A percentile compares a stretch with the other conserved stretches of the same genome.
These are phyloP conservation scores for Scytalidium sp. DNA, from an alignment of 2,329 filamentous ascomycete species.

Conservation along the genomic window DNA sequence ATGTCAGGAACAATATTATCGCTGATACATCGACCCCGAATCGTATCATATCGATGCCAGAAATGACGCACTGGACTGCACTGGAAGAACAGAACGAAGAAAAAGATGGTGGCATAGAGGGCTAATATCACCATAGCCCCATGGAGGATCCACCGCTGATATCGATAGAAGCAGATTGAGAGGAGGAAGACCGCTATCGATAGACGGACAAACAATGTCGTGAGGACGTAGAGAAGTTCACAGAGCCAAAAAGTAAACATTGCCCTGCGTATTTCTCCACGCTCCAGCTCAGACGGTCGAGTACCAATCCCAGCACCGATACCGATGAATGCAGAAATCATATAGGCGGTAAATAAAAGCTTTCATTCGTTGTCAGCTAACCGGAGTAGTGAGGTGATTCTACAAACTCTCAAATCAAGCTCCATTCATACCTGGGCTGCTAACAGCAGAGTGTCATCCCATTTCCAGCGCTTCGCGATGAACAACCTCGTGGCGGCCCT, in stretches of 20 bases:
- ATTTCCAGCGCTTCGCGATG: slow-evolving; percentile 18
- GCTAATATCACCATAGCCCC: slow-evolving; percentile 42
- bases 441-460: slow-evolving; percentile 20
- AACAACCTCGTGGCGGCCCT: slow-evolving; percentile 19
- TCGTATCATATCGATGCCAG: slow-evolving; percentile 35
- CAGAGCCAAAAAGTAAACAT: slow-evolving; percentile 47
- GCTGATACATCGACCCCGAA: slow-evolving; percentile 32
- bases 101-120: slow-evolving; percentile 43
- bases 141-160: slow-evolving; percentile 44
- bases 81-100: slow-evolving; percentile 49
- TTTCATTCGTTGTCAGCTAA: slow-evolving; percentile 5
- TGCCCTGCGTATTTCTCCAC: slow-evolving; percentile 12
- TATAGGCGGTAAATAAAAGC: slow-evolving; percentile 18
- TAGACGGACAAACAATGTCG: slow-evolving; percentile 36
- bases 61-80: slow-evolving; percentile 49
- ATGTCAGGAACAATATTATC: slow-evolving; percentile 46
- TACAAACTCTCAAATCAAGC: no score
- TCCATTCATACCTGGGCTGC: slow-evolving; percentile 15
- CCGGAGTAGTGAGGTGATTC: not conserved
- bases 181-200: slow-evolving; percentile 53
- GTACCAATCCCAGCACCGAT: slow-evolving; percentile 18
- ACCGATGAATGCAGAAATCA: slow-evolving; percentile 9
- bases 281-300: slow-evolving; percentile 13
- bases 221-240: slow-evolving; percentile 50
- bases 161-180: slow-evolving; percentile 41